Evolutionary conservation across 2,329 filamentous ascomycete species (phyloP).

Genomic region (Neocucurbitaria cava): DNA sequence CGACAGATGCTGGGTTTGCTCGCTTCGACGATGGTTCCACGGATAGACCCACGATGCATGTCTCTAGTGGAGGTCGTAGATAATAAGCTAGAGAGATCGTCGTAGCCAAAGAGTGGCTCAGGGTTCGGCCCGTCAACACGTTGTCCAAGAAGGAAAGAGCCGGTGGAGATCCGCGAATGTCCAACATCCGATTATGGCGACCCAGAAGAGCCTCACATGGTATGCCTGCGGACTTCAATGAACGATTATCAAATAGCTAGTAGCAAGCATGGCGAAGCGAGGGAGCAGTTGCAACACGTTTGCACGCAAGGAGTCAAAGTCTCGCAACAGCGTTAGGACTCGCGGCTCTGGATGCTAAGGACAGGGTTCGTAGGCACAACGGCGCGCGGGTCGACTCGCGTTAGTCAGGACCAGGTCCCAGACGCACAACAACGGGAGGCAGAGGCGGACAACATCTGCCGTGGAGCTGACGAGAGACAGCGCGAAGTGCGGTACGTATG

Average conservation of each 20-base stretch:
- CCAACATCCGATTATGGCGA: neutral
- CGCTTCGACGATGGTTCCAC: neutral
- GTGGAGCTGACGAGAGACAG: neutral
- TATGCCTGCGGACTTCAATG: neutral
- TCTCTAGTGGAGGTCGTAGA: neutral
- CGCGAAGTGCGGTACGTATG: conserved; percentile 1
- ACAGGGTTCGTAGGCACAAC: neutral
- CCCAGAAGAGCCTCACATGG: neutral
- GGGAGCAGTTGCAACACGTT: neutral
- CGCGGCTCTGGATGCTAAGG: neutral
- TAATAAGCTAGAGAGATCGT: neutral
- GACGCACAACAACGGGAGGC: neutral
- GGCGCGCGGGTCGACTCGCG: neutral
- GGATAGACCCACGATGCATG: neutral
- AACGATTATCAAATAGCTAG: neutral
- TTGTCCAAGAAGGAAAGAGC: neutral
- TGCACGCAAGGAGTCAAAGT: neutral
- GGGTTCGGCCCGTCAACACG: neutral
- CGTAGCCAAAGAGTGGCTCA: conserved; percentile 1
- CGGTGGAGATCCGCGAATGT: neutral
- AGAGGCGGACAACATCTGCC: conserved; percentile 1
- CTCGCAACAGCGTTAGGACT: neutral
- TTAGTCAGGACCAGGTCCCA: neutral
- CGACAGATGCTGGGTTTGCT: neutral
- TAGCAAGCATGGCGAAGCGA: neutral